Percentiles rank a stretch among this genome's conserved stretches.
Evolutionary conservation across 2,329 filamentous ascomycete species (phyloP).

Genomic region (Neofusicoccum kwambonambiense): DNA sequence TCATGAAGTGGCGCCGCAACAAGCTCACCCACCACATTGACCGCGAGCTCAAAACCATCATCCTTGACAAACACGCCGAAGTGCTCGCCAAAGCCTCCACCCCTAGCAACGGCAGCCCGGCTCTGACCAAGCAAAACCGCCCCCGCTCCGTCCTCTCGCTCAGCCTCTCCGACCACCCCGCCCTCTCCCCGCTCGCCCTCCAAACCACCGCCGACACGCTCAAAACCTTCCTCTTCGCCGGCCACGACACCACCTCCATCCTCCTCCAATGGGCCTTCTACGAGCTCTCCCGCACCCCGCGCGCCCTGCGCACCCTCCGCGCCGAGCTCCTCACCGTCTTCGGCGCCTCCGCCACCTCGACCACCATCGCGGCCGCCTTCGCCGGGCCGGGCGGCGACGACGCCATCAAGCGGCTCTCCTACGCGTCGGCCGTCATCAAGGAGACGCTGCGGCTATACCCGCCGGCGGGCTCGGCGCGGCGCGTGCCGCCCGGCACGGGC

Average conservation of each 20-base stretch:
- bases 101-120: background rate
- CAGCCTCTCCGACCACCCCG: slow-evolving; percentile 12
- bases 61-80: slow-evolving; percentile 20
- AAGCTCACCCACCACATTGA: slow-evolving; percentile 18
- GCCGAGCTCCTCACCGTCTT: slow-evolving; percentile 34
- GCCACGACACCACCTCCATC: slow-evolving; percentile 35
- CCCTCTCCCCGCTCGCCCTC: slow-evolving; percentile 18
- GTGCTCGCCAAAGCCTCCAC: slow-evolving; percentile 5
- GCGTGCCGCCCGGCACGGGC: background rate
- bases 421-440: slow-evolving; percentile 36
- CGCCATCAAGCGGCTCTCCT: slow-evolving; percentile 31
- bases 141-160: slow-evolving; percentile 7
- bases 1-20: slow-evolving; percentile 14
- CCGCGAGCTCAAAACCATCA: slow-evolving; percentile 22
- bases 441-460: slow-evolving; percentile 35
- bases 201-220: slow-evolving; percentile 23
- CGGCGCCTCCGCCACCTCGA: slow-evolving; percentile 20
- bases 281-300: slow-evolving; percentile 19
- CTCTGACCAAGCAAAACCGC: background rate
- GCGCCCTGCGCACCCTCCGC: slow-evolving; percentile 22
- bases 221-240: slow-evolving; percentile 35
- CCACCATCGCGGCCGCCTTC: background rate
- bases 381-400: background rate
- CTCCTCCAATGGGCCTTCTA: slow-evolving; percentile 22
- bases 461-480: slow-evolving; percentile 21